Evolutionary conservation across 2,329 filamentous ascomycete species (phyloP).

Genomic region (Fusarium tupiense): DNA sequence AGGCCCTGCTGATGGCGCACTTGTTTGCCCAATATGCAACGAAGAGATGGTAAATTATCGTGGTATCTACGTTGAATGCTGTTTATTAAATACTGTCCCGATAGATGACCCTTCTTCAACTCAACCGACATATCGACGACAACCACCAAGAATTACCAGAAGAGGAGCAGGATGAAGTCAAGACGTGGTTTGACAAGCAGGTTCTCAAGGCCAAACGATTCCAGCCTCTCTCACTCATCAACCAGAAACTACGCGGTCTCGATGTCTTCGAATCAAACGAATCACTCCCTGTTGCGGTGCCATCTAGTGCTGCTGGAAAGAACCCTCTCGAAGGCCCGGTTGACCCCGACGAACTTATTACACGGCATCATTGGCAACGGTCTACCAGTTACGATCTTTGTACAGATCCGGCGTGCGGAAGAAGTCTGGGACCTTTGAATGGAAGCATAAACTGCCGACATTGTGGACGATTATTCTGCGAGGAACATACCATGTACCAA

Average conservation of each 20-base stretch:
- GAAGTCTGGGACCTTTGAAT: conserved; percentile 79
- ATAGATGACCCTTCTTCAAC: conserved; percentile 88
- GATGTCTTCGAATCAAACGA: conserved; percentile 96
- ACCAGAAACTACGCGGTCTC: conserved; percentile 91
- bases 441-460: conserved; percentile 93
- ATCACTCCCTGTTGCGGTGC: conserved; percentile 53
- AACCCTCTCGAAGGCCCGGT: conserved; percentile 55
- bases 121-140: conserved; percentile 89
- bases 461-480: conserved; percentile 93
- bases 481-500: conserved; percentile 99
- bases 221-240: conserved; percentile 88
- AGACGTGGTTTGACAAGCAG: conserved; percentile 96
- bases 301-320: conserved; percentile 50
- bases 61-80: too few species aligned
- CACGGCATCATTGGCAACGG: conserved; percentile 88
- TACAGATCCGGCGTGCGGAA: conserved; percentile 87
- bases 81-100: not conserved
- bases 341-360: conserved; percentile 92
- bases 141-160: conserved; percentile 89
- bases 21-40: conserved; percentile 96
- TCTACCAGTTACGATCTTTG: conserved; percentile 79
- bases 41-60: conserved; percentile 85
- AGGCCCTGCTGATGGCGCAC: conserved; percentile 62
- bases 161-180: conserved; percentile 90
- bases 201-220: conserved; percentile 93